These are phyloP conservation scores for Phytophthora fragariae DNA, from an alignment of 352 stramenopile species.

Conservation along the genomic window DNA sequence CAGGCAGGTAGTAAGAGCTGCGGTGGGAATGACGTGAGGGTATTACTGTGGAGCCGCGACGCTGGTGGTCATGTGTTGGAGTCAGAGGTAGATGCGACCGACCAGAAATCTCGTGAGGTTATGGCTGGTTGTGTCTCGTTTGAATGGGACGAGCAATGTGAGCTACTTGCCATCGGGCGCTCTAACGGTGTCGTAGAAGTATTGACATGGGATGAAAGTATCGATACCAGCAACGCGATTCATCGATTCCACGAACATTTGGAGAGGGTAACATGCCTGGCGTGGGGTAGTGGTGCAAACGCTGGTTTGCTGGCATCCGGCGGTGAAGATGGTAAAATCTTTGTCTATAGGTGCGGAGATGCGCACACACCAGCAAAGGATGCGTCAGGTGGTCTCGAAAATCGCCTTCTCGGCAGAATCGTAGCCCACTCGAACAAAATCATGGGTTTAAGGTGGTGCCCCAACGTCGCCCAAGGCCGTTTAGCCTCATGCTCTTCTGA, in stretches of 20 bases:
- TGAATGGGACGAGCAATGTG: constrained; percentile 36
- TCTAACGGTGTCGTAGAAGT: constrained; percentile 61
- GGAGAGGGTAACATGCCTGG: constrained; percentile 50
- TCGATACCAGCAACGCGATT: background rate
- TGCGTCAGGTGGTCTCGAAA: background rate
- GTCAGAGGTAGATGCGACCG: constrained; percentile 43
- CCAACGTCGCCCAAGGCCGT: constrained; percentile 13
- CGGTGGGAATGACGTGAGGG: constrained; percentile 28
- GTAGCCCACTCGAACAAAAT: constrained; percentile 51
- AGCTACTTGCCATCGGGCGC: constrained; percentile 48
- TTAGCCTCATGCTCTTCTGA: constrained; percentile 67
- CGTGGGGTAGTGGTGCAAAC: constrained; percentile 40
- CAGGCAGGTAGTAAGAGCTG: background rate
- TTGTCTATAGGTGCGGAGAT: constrained; percentile 48
- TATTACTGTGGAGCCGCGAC: constrained; percentile 67
- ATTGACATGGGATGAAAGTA: constrained; percentile 3
- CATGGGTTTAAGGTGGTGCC: constrained; percentile 56
- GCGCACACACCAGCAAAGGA: background rate
- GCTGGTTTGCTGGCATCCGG: constrained; percentile 53
- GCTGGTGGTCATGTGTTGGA: constrained; percentile 39
- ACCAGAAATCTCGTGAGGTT: constrained; percentile 37
- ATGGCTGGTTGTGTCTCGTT: constrained; percentile 33
- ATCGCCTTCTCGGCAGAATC: constrained; percentile 36
- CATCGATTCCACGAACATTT: constrained; percentile 61
- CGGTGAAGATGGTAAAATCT: constrained; percentile 56